Evolutionary conservation across 1,139 yeast species (phyloP).

Genomic region (Scheffersomyces cryptocercus): DNA sequence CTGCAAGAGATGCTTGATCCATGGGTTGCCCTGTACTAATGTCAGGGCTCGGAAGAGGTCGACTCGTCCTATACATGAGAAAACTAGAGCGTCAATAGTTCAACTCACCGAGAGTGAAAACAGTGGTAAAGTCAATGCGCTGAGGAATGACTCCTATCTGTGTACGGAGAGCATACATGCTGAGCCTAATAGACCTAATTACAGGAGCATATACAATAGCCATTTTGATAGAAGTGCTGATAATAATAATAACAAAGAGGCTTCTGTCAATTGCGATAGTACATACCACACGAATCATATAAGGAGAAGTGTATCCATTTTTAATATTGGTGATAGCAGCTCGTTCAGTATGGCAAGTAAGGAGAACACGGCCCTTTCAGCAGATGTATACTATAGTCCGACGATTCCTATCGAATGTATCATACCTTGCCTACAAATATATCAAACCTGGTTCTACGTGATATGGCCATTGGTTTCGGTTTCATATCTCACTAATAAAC

Average conservation of each 20-base stretch:
- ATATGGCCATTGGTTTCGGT: slow-evolving; percentile 44
- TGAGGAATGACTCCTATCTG: too few species aligned
- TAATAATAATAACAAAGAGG: slow-evolving; percentile 10
- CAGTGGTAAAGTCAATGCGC: neutral
- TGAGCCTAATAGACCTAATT: neutral
- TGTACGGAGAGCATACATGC: too few species aligned
- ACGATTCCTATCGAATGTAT: slow-evolving; percentile 13
- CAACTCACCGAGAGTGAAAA: neutral
- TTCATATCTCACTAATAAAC: slow-evolving; percentile 29
- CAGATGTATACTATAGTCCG: slow-evolving; percentile 2
- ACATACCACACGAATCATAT: too few species aligned
- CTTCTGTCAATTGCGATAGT: too few species aligned
- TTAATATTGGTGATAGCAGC: too few species aligned
- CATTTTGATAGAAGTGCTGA: slow-evolving; percentile 6
- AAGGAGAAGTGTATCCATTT: neutral
- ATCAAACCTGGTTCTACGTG: slow-evolving; percentile 45
- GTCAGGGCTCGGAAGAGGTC: slow-evolving; percentile 43
- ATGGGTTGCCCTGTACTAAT: slow-evolving; percentile 39
- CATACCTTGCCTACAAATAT: slow-evolving; percentile 35
- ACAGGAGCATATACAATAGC: too few species aligned
- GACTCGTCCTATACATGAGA: slow-evolving; percentile 39
- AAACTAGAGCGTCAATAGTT: slow-evolving; percentile 38
- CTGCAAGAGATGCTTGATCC: slow-evolving; percentile 40
- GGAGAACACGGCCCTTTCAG: neutral
- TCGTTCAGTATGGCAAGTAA: too few species aligned